Base-by-base conservation (phyloP, 352 stramenopile species). In the Phytophthora sp. region DNA sequence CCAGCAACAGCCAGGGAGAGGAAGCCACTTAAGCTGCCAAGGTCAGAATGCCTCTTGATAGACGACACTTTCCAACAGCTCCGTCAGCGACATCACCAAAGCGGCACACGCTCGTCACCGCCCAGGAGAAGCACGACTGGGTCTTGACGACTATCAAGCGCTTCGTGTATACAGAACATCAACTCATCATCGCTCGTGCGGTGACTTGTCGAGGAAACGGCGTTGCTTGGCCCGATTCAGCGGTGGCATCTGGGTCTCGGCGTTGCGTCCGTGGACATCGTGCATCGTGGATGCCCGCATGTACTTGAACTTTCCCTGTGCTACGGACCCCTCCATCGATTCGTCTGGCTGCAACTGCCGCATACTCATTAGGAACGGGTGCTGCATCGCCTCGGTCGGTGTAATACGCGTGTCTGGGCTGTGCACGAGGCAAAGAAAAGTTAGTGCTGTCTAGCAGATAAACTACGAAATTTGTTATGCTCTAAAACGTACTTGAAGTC, bases 371-470 rank as follows among this genome's bases (percentile, higher is more conserved):
- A 98, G 82, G 61, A 99, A 99, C 1, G 96, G 91, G 73, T 99
- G 97, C 12, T 86, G 68, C 36, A 99, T 77, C n/a, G 96, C 96
- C 67, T 98, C 88, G 0, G 82, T 80, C 44, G 97, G 95, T 9
- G 78, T 92, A 66, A 99, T 98, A 47, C 97, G 82, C 20, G 90
- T 85, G 2, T 76, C 61, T 6, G 96, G 95, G 63, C 86, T 94
- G 53, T 38, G 57, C 2, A 41, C 30, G 39, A 47, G 13, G 4
- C 33, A 62, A 29, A 65, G 4, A 39, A 5, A 12, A 26, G 30
- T 64, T 49, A 62, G 35, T 50, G 47, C 47, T 9, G 30, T 29
- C 15, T 20, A 16, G 5, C 27, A 46, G 7, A 27, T n/a, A 33
- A 26, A 27, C 26, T 9, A 39, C 30, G 7, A n/a, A 7, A 24